Base-by-base conservation (phyloP, 2,329 filamentous ascomycete genomes). In the Colletotrichum gloeosporioides region DNA sequence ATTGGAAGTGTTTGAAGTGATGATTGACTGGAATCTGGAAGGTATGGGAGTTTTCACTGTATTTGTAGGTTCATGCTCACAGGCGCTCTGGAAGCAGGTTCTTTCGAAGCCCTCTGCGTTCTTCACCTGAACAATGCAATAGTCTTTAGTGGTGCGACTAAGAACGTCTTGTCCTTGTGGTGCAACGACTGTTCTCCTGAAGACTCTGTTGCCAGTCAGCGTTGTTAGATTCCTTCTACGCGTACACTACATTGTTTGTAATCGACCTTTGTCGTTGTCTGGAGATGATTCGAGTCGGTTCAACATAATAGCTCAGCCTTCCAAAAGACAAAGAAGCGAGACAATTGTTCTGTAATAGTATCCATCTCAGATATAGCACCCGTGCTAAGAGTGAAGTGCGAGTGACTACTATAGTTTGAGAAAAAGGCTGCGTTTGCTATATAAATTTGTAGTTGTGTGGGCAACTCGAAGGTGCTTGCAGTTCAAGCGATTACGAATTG, bases 171-270 rank as follows among this genome's bases (percentile, higher is more conserved):
- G 12, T 34, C 12, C 12, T 15, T 34, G 31, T 32, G 31, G 9
- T 32, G 31, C 10, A 9, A 32, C 9, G 31, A 32, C 31, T 32
- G 8, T 32, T 32, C 31, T 10, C 1, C 4, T 18, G 36, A 18
- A 18, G 36, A 3, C 8, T 18, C 5, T n/a, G 18, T 44, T n/a
- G 0, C 1, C 44, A 49, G 3, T 13, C 10, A 22, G 3, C 22
- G 1, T 13, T n/a, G 2, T 6, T 22, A 7, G 6, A 4, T 4
- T 7, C 7, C 6, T 13, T 13, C 4, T 2, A 4, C 9, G 36
- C 9, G 16, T n/a, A 49, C 4, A 12, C 0, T n/a, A n/a, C 3
- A 2, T 49, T 8, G 10, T 8, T 22, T 49, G 10, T 22, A 13
- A 12, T 49, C 1, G 10, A 6, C 3, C n/a, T 49, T 49, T 22